Conservation (phyloP, 2,329 filamentous ascomycete species). For the Lanzia echinophila region DNA sequence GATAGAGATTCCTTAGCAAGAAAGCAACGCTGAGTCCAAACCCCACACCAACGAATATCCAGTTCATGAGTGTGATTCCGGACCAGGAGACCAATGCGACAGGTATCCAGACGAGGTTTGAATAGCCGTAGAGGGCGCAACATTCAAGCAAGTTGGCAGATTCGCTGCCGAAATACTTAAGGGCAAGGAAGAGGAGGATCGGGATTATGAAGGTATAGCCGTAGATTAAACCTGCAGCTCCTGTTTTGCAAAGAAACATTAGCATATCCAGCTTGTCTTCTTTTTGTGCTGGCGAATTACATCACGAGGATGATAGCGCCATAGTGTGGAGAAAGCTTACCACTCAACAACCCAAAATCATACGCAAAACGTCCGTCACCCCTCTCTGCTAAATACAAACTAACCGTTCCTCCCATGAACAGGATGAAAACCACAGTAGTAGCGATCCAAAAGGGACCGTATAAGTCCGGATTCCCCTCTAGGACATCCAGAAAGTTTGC, state of each 20-base stretch:
- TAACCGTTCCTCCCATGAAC: constrained; percentile 92
- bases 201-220: constrained; percentile 90
- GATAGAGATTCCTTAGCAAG: constrained; percentile 79
- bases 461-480: constrained; percentile 93
- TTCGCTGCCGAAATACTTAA: constrained; percentile 94
- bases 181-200: constrained; percentile 73
- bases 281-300: not conserved
- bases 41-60: constrained; percentile 82
- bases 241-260: constrained; percentile 33
- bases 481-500: constrained; percentile 95
- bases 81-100: constrained; percentile 91
- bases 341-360: constrained; percentile 83
- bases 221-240: constrained; percentile 86
- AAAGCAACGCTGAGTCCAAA: constrained; percentile 80
- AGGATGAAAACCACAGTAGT: constrained; percentile 94
- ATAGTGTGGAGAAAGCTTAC: constrained; percentile 35
- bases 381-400: constrained; percentile 70
- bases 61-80: constrained; percentile 79
- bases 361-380: constrained; percentile 74
- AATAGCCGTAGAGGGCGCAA: constrained; percentile 92
- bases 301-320: too few species aligned
- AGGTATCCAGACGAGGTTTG: constrained; percentile 94
- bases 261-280: not conserved
- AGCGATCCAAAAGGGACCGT: constrained; percentile 97
- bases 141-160: constrained; percentile 90